Evolutionary conservation across 2,329 filamentous ascomycete genomes (phyloP).

Genomic region (Penicillium sp.): DNA sequence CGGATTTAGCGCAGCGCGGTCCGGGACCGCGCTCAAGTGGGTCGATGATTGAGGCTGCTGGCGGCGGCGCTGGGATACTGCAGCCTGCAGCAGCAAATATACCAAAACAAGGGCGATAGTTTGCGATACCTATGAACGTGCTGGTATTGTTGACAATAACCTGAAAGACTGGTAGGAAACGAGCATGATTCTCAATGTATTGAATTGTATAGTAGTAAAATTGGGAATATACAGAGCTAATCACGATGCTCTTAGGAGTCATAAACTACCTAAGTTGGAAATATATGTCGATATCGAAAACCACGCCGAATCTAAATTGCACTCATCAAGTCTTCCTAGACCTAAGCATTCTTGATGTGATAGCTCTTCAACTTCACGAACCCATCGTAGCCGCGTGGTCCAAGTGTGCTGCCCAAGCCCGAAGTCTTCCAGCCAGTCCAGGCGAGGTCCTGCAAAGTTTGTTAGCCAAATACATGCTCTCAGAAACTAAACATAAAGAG

Average conservation of each 20-base stretch:
- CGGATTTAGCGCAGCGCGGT: slow-evolving; percentile 14
- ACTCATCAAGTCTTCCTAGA: not conserved
- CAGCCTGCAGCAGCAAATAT: not conserved
- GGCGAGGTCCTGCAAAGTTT: slow-evolving; percentile 67
- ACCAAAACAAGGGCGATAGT: not conserved
- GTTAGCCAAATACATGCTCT: not conserved
- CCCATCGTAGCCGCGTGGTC: slow-evolving; percentile 84
- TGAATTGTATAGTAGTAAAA: too few relatives aligned
- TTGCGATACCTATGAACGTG: not conserved
- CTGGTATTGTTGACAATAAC: too few relatives aligned
- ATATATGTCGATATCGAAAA: not conserved
- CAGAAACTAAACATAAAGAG: not conserved
- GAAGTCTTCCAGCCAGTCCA: slow-evolving; percentile 97
- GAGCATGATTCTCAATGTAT: too few relatives aligned
- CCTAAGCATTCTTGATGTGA: slow-evolving; percentile 61
- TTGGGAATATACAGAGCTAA: too few relatives aligned
- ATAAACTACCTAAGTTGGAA: not conserved
- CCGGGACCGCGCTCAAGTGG: slow-evolving; percentile 19
- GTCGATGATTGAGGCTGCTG: not conserved
- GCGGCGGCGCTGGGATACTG: not conserved
- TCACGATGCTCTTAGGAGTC: not conserved
- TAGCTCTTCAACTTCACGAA: slow-evolving; percentile 94
- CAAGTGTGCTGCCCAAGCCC: slow-evolving; percentile 82
- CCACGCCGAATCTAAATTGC: not conserved
- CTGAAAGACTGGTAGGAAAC: too few relatives aligned